Conservation (phyloP, 1,139 yeast species). For the Taiozyma onychis region DNA sequence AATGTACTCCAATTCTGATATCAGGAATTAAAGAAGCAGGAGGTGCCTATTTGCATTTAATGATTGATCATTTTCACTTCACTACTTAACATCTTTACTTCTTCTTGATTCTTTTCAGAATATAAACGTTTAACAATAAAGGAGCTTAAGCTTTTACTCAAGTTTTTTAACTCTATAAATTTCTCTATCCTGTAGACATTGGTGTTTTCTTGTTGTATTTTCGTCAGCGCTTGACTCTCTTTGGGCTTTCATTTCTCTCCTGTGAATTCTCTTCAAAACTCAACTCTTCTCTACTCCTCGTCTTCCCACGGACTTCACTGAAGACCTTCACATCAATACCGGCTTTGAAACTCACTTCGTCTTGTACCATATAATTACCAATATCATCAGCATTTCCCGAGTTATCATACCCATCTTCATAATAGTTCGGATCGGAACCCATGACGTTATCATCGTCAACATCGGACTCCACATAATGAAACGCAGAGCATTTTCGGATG, state of each 20-base stretch:
- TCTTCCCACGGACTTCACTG: slow-evolving; percentile 2
- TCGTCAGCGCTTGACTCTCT: slow-evolving; percentile 3
- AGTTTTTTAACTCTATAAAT: neutral
- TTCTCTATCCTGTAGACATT: neutral
- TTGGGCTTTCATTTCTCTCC: slow-evolving; percentile 1
- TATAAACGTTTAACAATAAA: neutral
- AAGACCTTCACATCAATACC: slow-evolving; percentile 9
- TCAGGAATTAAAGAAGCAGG: neutral
- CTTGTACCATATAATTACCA: slow-evolving; percentile 6
- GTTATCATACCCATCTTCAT: slow-evolving; percentile 14
- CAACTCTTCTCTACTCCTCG: slow-evolving; percentile 9
- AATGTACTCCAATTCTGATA: slow-evolving; percentile 15
- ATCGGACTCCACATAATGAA: slow-evolving; percentile 8
- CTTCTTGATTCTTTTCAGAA: neutral
- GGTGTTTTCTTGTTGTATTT: too few relatives aligned
- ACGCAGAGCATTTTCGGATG: slow-evolving; percentile 17
- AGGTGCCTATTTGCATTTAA: neutral
- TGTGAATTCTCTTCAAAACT: neutral
- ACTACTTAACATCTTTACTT: neutral
- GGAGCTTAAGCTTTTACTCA: neutral
- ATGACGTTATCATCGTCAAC: slow-evolving; percentile 2
- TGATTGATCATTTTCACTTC: neutral
- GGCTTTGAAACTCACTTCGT: slow-evolving; percentile 8
- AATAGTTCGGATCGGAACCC: slow-evolving; percentile 3
- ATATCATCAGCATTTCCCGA: slow-evolving; percentile 21